These are phyloP conservation scores for Exophiala spinifera DNA, from an alignment of 2,329 filamentous ascomycete genomes.

Conservation along the genomic window DNA sequence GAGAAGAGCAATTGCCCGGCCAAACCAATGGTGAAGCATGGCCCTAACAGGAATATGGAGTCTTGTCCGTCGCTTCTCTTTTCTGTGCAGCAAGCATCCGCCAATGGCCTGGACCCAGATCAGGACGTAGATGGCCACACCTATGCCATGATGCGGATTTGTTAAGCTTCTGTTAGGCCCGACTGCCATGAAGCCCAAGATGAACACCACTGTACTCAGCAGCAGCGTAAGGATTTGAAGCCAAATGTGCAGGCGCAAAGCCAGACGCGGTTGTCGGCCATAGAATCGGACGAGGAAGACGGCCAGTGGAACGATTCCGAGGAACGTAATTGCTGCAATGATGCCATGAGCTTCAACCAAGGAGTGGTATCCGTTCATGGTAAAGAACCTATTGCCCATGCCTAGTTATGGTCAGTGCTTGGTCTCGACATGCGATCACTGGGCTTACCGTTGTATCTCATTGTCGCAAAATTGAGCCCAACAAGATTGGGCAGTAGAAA, in stretches of 20 bases:
- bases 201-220: slow-evolving; percentile 59
- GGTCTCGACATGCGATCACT: slow-evolving; percentile 1
- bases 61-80: slow-evolving; percentile 52
- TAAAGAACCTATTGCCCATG: slow-evolving; percentile 64
- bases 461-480: slow-evolving; percentile 64
- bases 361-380: slow-evolving; percentile 56
- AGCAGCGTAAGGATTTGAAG: slow-evolving; percentile 60
- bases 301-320: slow-evolving; percentile 57
- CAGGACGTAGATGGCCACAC: slow-evolving; percentile 60
- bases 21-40: slow-evolving; percentile 83
- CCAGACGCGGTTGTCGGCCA: slow-evolving; percentile 53
- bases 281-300: slow-evolving; percentile 62
- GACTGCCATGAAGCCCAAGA: slow-evolving; percentile 63
- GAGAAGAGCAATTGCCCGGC: slow-evolving; percentile 71
- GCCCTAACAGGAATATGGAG: slow-evolving; percentile 56
- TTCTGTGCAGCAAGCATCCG: slow-evolving; percentile 56
- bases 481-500: slow-evolving; percentile 64
- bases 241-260: slow-evolving; percentile 61
- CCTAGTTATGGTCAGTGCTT: slow-evolving; percentile 41
- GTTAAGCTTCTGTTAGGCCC: slow-evolving; percentile 58
- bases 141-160: slow-evolving; percentile 66
- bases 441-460: slow-evolving; percentile 61
- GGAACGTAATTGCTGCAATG: slow-evolving; percentile 59
- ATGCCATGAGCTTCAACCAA: slow-evolving; percentile 60
- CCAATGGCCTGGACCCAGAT: slow-evolving; percentile 58